Evolutionary conservation across 2,329 filamentous ascomycete species (phyloP).

Genomic region (Peltaster fructicola): DNA sequence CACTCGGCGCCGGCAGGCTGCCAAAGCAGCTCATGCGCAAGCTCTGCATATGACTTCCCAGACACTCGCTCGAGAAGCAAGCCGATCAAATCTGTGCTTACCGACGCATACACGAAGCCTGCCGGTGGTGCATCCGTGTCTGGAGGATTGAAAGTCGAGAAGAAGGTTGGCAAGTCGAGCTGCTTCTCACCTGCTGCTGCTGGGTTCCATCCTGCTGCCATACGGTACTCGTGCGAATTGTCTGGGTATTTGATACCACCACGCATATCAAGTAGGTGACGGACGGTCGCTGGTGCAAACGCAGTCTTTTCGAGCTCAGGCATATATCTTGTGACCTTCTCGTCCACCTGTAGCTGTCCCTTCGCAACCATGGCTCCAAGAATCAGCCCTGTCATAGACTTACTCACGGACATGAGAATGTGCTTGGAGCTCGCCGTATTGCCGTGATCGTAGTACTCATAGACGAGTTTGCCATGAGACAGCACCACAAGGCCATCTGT

Average conservation of each 20-base stretch:
- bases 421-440: conserved; percentile 9
- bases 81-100: conserved; percentile 12
- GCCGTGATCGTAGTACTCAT: conserved; percentile 8
- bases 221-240: conserved; percentile 8
- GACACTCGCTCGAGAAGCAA: conserved; percentile 10
- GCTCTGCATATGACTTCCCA: conserved; percentile 7
- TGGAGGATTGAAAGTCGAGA: conserved; percentile 7
- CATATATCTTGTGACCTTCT: conserved; percentile 8
- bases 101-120: conserved; percentile 9
- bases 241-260: conserved; percentile 8
- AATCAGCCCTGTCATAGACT: conserved; percentile 9
- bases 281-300: conserved; percentile 8
- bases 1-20: conserved; percentile 11
- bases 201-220: conserved; percentile 8
- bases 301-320: conserved; percentile 6
- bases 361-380: conserved; percentile 8
- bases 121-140: conserved; percentile 3
- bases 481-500: conserved; percentile 11
- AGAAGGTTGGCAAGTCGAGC: conserved; percentile 7
- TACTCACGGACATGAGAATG: conserved; percentile 13
- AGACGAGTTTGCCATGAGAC: conserved; percentile 8
- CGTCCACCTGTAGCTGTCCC: conserved; percentile 8
- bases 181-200: conserved; percentile 4
- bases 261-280: conserved; percentile 11
- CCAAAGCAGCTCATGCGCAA: conserved; percentile 10